phyloP scores from a whole-genome alignment of 768 basidiomycete genomes.

The Boletellus ananiceps region DNA sequence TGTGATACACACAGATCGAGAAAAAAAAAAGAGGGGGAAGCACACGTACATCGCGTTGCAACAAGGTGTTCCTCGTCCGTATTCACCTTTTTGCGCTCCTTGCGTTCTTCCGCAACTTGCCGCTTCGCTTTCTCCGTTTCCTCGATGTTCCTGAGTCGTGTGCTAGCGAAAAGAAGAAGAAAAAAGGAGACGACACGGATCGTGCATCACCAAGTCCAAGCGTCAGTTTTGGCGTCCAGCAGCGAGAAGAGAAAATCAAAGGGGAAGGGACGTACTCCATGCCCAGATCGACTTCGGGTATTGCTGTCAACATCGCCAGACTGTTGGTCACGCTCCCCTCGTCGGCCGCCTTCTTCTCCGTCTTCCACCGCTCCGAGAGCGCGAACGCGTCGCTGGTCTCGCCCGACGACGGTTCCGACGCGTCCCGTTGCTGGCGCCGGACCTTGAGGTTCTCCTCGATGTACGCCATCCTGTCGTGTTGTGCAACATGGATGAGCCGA shows the following conservation, averaged over 20 bases:
- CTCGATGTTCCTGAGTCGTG: slow-evolving; percentile 91
- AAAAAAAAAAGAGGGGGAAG: too few species aligned
- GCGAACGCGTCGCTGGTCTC: slow-evolving; percentile 73
- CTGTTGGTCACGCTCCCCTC: slow-evolving; percentile 94
- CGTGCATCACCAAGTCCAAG: too few species aligned
- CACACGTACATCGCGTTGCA: slow-evolving; percentile 75
- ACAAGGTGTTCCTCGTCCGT: slow-evolving; percentile 81
- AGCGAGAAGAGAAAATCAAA: not conserved
- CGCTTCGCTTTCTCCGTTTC: slow-evolving; percentile 97
- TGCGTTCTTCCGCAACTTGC: slow-evolving; percentile 68
- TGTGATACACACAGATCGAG: too few species aligned
- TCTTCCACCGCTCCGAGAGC: slow-evolving; percentile 61
- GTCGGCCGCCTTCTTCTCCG: slow-evolving; percentile 54
- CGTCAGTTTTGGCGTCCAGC: too few species aligned
- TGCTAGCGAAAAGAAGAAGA: slow-evolving; percentile 38
- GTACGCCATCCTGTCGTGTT: slow-evolving; percentile 80
- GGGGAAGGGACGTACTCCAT: slow-evolving; percentile 74
- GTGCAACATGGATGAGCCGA: too few species aligned
- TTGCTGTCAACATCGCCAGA: slow-evolving; percentile 93
- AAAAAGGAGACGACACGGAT: too few species aligned
- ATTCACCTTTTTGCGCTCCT: slow-evolving; percentile 49
- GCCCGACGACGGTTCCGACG: slow-evolving; percentile 39
- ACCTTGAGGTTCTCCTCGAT: slow-evolving; percentile 91
- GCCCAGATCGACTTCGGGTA: slow-evolving; percentile 96
- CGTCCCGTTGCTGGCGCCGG: slow-evolving; percentile 52